Evolutionary conservation across 75 land plant genomes (phyloP).

Genomic region (Isoetes taiwanensis): DNA sequence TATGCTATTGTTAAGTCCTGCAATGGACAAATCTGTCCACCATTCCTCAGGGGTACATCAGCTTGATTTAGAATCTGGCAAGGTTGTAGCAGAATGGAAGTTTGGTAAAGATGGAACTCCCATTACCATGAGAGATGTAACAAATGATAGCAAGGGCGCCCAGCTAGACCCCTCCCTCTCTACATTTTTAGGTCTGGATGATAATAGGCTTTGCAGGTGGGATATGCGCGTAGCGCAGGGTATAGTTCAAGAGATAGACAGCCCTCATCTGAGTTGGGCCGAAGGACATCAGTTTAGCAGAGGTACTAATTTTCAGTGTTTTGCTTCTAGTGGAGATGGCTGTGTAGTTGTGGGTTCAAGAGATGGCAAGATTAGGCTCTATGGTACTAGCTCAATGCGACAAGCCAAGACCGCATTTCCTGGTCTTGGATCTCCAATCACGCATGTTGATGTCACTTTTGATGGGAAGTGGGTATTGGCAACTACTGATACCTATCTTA

Average conservation of each 20-base stretch:
- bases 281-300: slow-evolving; percentile 95
- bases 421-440: slow-evolving; percentile 90
- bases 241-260: slow-evolving; percentile 62
- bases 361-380: slow-evolving; percentile 91
- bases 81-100: slow-evolving; percentile 84
- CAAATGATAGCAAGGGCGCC: slow-evolving; percentile 70
- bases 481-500: slow-evolving; percentile 90
- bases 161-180: slow-evolving; percentile 74
- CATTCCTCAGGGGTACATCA: slow-evolving; percentile 70
- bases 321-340: slow-evolving; percentile 95
- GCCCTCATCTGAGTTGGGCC: slow-evolving; percentile 80
- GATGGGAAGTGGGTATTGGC: slow-evolving; percentile 98
- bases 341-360: slow-evolving; percentile 87
- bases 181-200: slow-evolving; percentile 89
- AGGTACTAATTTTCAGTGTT: slow-evolving; percentile 96
- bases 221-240: slow-evolving; percentile 88
- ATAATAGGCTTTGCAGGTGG: slow-evolving; percentile 91
- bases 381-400: slow-evolving; percentile 82
- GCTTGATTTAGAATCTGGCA: slow-evolving; percentile 84
- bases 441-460: slow-evolving; percentile 95
- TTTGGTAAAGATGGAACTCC: slow-evolving; percentile 90
- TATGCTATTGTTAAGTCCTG: slow-evolving; percentile 87
- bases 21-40: slow-evolving; percentile 24
- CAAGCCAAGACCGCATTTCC: slow-evolving; percentile 98
- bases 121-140: slow-evolving; percentile 85